A percentile compares a stretch with the other conserved stretches of the same genome.
Evolutionary conservation across 768 basidiomycete species (phyloP).

Genomic region (Agrocybe praecox): DNA sequence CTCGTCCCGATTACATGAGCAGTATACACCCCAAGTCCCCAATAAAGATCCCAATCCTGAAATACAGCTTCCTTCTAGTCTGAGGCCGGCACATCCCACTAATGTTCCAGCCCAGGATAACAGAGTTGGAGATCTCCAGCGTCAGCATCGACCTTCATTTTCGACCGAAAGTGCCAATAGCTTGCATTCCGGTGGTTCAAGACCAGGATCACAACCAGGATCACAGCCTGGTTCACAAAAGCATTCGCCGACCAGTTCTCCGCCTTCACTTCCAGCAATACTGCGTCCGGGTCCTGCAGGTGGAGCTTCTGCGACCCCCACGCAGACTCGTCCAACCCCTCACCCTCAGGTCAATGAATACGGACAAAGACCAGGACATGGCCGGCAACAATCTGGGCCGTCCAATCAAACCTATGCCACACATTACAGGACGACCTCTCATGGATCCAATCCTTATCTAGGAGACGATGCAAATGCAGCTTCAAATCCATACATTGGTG

Average conservation of each 20-base stretch:
- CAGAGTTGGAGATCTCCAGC: background rate
- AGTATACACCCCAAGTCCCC: background rate
- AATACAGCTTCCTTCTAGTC: constrained; percentile 2
- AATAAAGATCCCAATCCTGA: background rate
- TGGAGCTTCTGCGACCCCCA: constrained; percentile 11
- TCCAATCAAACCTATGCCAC: constrained; percentile 4
- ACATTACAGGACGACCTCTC: background rate
- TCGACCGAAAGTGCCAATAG: background rate
- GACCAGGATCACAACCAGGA: background rate
- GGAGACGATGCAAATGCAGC: constrained; percentile 8
- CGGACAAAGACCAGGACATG: constrained; percentile 9
- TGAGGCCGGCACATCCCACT: background rate
- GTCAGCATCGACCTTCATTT: constrained; percentile 1
- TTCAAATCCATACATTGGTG: constrained; percentile 14
- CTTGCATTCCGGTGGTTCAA: background rate
- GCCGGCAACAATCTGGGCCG: constrained; percentile 17
- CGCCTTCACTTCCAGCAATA: constrained; percentile 31
- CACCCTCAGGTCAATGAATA: constrained; percentile 8
- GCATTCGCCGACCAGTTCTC: background rate
- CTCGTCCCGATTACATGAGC: background rate
- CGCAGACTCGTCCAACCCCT: background rate
- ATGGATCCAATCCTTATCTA: constrained; percentile 20
- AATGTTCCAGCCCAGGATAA: background rate
- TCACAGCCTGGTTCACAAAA: background rate
- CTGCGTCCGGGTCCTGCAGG: constrained; percentile 39